These are phyloP conservation scores for Porphyra umbilicalis DNA, from an alignment of 31 red algal genomes.

Conservation along the genomic window DNA sequence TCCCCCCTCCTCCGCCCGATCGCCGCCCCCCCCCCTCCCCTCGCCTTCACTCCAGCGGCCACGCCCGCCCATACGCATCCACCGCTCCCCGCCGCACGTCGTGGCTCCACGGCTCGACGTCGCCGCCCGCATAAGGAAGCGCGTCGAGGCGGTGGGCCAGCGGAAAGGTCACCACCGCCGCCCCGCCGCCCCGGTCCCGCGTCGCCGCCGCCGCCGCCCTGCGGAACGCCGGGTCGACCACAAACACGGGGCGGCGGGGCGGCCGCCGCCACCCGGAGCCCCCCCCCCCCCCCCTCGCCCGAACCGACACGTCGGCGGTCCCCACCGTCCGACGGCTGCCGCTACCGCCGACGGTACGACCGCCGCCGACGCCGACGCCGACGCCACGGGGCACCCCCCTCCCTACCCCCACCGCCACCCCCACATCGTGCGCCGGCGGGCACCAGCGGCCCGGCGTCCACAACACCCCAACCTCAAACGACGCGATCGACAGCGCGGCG, in stretches of 20 bases:
- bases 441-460: conserved; percentile 31
- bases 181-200: neutral
- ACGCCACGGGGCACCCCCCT: neutral
- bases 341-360: neutral
- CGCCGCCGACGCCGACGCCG: too few species aligned
- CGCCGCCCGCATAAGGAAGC: neutral
- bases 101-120: neutral
- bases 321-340: too few species aligned
- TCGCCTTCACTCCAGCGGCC: neutral
- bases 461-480: conserved; percentile 73
- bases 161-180: neutral
- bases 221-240: neutral
- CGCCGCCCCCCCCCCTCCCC: too few species aligned
- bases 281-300: too few species aligned
- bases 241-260: neutral
- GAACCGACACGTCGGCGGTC: too few species aligned
- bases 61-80: neutral
- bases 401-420: neutral
- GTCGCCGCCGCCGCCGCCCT: neutral
- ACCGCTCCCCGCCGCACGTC: neutral
- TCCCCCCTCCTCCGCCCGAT: too few species aligned
- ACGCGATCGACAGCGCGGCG: conserved; percentile 27
- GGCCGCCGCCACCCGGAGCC: too few species aligned
- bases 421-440: conserved; percentile 5
- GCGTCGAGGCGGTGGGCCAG: neutral